Conservation (phyloP, 331 rosid genomes). For the Phaseolus coccineus region DNA sequence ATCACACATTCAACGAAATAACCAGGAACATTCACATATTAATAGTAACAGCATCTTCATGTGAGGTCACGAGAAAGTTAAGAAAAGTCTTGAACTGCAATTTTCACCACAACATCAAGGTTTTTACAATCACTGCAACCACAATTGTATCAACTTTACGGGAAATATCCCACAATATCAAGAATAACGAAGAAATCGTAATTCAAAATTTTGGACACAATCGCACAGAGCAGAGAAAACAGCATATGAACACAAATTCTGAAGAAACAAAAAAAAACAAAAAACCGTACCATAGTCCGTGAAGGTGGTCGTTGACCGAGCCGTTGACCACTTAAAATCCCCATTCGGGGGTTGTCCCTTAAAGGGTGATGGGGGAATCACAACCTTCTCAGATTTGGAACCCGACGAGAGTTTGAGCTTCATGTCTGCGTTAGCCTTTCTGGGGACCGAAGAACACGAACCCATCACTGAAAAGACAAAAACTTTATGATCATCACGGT, state of each 20-base stretch:
- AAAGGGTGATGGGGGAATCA: conserved; percentile 67
- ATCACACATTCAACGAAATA: conserved; percentile 24
- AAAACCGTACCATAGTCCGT: conserved; percentile 54
- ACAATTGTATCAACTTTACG: not conserved
- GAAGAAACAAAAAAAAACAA: not conserved
- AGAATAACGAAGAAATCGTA: not conserved
- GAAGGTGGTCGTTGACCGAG: conserved; percentile 54
- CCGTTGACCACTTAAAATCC: conserved; percentile 53
- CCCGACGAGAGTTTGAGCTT: conserved; percentile 60
- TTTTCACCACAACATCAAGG: not conserved
- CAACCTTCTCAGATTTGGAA: conserved; percentile 62
- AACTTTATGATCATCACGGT: conserved; percentile 51
- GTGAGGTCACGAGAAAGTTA: not conserved
- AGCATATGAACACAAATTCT: conserved; percentile 16
- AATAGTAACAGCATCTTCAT: conserved; percentile 7
- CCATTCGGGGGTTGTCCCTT: conserved; percentile 57
- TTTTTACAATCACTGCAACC: not conserved
- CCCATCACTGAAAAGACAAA: conserved; percentile 63
- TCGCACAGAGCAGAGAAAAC: conserved; percentile 33
- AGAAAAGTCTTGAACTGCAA: not conserved
- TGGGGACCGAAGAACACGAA: conserved; percentile 68
- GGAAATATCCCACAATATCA: not conserved
- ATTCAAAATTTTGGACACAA: not conserved
- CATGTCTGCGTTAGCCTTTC: conserved; percentile 62
- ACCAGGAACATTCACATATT: conserved; percentile 38